phyloP scores from a whole-genome alignment of 805 yeast species.

The Candida berthetii region DNA sequence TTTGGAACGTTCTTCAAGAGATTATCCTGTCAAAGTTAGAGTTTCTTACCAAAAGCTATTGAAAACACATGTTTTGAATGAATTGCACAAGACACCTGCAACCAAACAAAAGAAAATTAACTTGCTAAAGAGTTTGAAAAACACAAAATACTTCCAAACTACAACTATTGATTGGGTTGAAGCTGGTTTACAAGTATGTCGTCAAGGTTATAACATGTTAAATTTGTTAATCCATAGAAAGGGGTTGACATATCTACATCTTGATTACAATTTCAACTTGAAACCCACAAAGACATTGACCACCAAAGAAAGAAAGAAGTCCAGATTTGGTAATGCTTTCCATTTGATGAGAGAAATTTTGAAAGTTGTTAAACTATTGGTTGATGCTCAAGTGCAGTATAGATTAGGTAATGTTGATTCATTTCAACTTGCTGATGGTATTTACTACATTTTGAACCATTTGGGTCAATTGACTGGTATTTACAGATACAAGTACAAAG shows the following conservation, averaged over 20 bases:
- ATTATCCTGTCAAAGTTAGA: slow-evolving; percentile 68
- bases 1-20: slow-evolving; percentile 54
- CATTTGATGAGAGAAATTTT: slow-evolving; percentile 88
- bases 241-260: slow-evolving; percentile 86
- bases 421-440: slow-evolving; percentile 90
- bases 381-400: slow-evolving; percentile 90
- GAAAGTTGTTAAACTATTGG: slow-evolving; percentile 76
- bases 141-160: slow-evolving; percentile 85
- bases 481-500: slow-evolving; percentile 93
- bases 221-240: slow-evolving; percentile 83
- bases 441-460: slow-evolving; percentile 86
- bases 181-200: slow-evolving; percentile 90
- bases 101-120: slow-evolving; percentile 45
- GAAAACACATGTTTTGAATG: slow-evolving; percentile 67
- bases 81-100: slow-evolving; percentile 44
- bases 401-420: slow-evolving; percentile 89
- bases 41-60: slow-evolving; percentile 88
- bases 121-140: slow-evolving; percentile 57
- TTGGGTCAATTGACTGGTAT: slow-evolving; percentile 95
- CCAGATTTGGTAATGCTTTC: slow-evolving; percentile 94
- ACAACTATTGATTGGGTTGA: slow-evolving; percentile 98
- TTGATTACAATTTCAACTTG: slow-evolving; percentile 91
- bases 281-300: slow-evolving; percentile 96
- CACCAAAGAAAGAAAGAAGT: slow-evolving; percentile 92
- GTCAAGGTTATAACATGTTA: slow-evolving; percentile 92